Evolutionary conservation across 768 basidiomycete genomes (phyloP), one percentile per base, ranked within the genome.

Genomic region (Psilocybe azurescens): DNA sequence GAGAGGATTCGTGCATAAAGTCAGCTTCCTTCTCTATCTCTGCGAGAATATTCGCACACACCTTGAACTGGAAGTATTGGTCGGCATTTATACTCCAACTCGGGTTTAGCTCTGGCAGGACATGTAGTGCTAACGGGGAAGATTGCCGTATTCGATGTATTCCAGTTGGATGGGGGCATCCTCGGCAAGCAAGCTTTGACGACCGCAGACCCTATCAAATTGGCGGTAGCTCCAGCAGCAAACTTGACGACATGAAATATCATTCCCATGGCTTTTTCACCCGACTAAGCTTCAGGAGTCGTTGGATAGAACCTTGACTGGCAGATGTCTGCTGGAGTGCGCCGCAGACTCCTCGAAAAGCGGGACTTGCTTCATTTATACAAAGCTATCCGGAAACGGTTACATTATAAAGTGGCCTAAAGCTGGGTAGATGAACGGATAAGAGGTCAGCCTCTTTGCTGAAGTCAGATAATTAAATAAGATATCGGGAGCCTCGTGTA

Each of bases 91-190:
- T 11, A 44, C 41, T n/a, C 14, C 5, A n/a, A 44, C n/a, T 13
- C 5, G 41, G 1, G 41, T 16, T 55, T 33, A 32, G 14, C 33
- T 11, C 58, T 39, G 50, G 16, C 9, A n/a, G n/a, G 28, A 39
- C 38, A 28, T 52, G 20, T 11, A 39, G 46, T 39, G 29, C 28
- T 18, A 39, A 24, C 13, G 4, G 48, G 16, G 24, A 36, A 36
- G 33, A 36, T 36, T 11, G 33, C 33, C 33, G 33, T 10, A 30
- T 38, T 32, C 14, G 36, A 38, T 18, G 46, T 20, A 13, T 41
- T 53, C 65, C 62, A 64, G 48, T 64, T 62, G 29, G 20, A 46
- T 29, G 63, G 63, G 29, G 66, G 66, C 2, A 62, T 39, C 8
- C 54, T 57, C 13, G 64, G 56, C 18, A 67, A 46, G 50, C 48